Evolutionary conservation across 2,329 filamentous ascomycete genomes (phyloP).

Genomic region (Hymenoscyphus occultus): DNA sequence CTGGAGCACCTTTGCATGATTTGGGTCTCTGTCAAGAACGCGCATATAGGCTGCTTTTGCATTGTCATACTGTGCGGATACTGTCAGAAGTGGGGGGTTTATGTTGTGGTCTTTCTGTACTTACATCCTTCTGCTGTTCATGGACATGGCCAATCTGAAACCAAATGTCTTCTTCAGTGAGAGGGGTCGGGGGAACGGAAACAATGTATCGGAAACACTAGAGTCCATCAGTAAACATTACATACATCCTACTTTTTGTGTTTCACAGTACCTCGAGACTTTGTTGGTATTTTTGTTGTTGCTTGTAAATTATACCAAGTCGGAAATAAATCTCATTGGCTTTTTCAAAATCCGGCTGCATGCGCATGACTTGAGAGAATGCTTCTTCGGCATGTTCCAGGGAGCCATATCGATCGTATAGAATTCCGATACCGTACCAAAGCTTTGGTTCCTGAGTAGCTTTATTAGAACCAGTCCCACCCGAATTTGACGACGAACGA

Average conservation of each 20-base stretch:
- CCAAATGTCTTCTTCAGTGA: slow-evolving; percentile 98
- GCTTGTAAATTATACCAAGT: slow-evolving; percentile 99
- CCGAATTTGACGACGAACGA: slow-evolving; percentile 18
- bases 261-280: slow-evolving; percentile 74
- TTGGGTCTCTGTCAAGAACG: slow-evolving; percentile 90
- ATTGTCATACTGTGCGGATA: slow-evolving; percentile 69
- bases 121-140: slow-evolving; percentile 96
- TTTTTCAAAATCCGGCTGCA: slow-evolving; percentile 97
- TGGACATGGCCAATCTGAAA: slow-evolving; percentile 99
- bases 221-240: slow-evolving; percentile 20
- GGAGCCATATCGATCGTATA: slow-evolving; percentile 95
- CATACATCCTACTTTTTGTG: background rate
- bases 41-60: slow-evolving; percentile 90
- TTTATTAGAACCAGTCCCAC: slow-evolving; percentile 17
- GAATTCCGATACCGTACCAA: slow-evolving; percentile 97
- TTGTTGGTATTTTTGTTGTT: slow-evolving; percentile 88
- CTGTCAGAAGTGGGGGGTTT: background rate
- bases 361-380: slow-evolving; percentile 98
- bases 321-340: slow-evolving; percentile 99
- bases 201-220: slow-evolving; percentile 99
- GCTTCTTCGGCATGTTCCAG: slow-evolving; percentile 97
- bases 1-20: slow-evolving; percentile 96
- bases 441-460: slow-evolving; percentile 78
- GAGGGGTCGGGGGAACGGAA: slow-evolving; percentile 80
- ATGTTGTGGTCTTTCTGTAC: slow-evolving; percentile 39